Base-by-base conservation (phyloP, 2,329 filamentous ascomycete genomes). In the Cercospora sp. region DNA sequence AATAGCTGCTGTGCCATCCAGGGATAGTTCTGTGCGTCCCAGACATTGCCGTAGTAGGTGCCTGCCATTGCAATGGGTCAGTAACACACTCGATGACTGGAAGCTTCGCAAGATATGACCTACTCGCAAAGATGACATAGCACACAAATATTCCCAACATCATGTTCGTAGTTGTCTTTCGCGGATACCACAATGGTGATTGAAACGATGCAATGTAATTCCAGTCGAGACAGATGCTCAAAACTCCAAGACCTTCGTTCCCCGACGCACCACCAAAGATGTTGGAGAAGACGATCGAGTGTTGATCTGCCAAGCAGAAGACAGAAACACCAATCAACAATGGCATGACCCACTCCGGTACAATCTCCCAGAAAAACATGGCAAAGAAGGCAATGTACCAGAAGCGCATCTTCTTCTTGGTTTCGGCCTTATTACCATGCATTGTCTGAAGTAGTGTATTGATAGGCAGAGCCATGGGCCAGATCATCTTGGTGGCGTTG, bases 401-500 rank as follows among this genome's bases (percentile, higher is more conserved):
- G 12, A 81, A 73, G 24, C 77, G 77, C 45, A 85, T 73, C 1
- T 79, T 78, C 65, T 79, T 78, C 58, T 78, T 80, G 1, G 79
- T 81, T 34, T 80, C 78, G 0, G 70, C 34, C 63, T 79, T 80
- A 57, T 80, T 75, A 21, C 75, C 71, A 66, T 82, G 81, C 16
- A 83, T 71, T 9, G 79, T 79, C 66, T 83, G 79, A 8, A 82
- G 73, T 37, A 82, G 70, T 8, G 78, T 77, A 12, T 72, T 78
- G 34, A 81, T 71, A 0, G 79, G 80, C 13, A 81, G 69, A 51
- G 77, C 78, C 63, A 76, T 74, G 1, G 82, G 83, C 78, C 80
- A 84, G n/a, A 84, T 72, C 77, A 86, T 84, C 66, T 82, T 82
- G 16, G 82, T 84, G 0, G 84, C 83, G 67, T 82, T 82, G 0